Percentiles rank a stretch among this genome's conserved stretches.
phyloP scores from a whole-genome alignment of 78 protist genomes.

The Dictyostelium capitatum region DNA sequence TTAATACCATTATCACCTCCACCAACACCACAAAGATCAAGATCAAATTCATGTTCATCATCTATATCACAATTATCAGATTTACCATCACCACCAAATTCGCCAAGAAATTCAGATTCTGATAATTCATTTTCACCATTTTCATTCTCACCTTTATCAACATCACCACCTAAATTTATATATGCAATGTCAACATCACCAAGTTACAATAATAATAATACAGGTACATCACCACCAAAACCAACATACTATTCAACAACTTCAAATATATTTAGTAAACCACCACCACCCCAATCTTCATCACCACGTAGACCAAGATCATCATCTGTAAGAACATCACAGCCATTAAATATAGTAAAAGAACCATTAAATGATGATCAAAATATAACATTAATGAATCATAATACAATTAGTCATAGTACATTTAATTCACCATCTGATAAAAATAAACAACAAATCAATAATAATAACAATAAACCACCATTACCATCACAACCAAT shows the following conservation, averaged over 20 bases:
- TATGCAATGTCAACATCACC: background rate
- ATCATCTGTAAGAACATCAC: background rate
- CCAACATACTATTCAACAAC: background rate
- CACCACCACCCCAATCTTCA: constrained; percentile 26
- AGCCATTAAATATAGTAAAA: background rate
- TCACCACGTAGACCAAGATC: constrained; percentile 27
- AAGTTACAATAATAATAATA: background rate
- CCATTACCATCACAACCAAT: background rate
- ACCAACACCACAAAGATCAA: constrained; percentile 29
- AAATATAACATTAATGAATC: background rate
- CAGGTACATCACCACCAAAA: background rate
- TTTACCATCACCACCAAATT: constrained; percentile 65
- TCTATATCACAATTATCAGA: constrained; percentile 14
- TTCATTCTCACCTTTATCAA: constrained; percentile 49
- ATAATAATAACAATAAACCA: background rate
- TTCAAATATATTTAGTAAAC: constrained; percentile 4
- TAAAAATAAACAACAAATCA: background rate
- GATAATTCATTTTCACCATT: constrained; percentile 29
- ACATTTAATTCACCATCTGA: constrained; percentile 5
- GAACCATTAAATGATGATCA: constrained; percentile 12
- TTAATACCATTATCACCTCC: constrained; percentile 10
- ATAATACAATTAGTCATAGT: background rate
- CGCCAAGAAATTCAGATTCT: constrained; percentile 46
- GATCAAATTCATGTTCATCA: constrained; percentile 13
- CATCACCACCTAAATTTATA: constrained; percentile 59